A percentile compares a stretch with the other conserved stretches of the same genome.
These are phyloP conservation scores for Tetraselmis chui DNA, from an alignment of 139 green algal genomes.

Conservation along the genomic window DNA sequence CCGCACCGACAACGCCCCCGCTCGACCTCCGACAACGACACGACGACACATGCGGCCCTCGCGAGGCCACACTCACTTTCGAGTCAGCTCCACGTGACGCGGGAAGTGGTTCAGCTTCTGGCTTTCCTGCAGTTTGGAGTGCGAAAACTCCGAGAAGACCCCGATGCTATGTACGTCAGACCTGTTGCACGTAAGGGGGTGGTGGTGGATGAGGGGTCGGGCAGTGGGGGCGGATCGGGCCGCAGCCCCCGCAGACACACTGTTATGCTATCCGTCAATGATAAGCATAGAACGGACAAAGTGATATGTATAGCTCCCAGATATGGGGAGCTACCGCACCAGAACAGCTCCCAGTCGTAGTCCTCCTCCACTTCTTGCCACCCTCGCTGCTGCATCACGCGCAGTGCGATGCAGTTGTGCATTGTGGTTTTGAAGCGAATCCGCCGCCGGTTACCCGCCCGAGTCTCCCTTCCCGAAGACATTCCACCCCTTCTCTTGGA, in stretches of 20 bases:
- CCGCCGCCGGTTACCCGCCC: neutral
- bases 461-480: neutral
- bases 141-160: neutral
- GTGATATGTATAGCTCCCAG: too few relatives aligned
- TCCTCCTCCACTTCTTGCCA: slow-evolving; percentile 41
- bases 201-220: neutral
- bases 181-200: neutral
- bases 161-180: neutral
- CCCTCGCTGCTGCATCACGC: slow-evolving; percentile 31
- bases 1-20: too few relatives aligned
- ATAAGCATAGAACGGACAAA: too few relatives aligned
- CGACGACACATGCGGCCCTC: too few relatives aligned
- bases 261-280: too few relatives aligned
- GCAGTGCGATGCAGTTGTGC: slow-evolving; percentile 27
- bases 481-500: too few relatives aligned
- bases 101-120: slow-evolving; percentile 34
- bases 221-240: too few relatives aligned
- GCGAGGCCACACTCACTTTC: too few relatives aligned
- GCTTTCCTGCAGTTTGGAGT: slow-evolving; percentile 10
- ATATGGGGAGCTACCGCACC: too few relatives aligned
- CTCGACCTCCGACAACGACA: too few relatives aligned
- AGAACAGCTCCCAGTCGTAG: slow-evolving; percentile 54
- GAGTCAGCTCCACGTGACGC: slow-evolving; percentile 34
- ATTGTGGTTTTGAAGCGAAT: slow-evolving; percentile 34
- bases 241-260: too few relatives aligned